Evolutionary conservation across 1,284 basidiomycete species (phyloP), one percentile per base, ranked within the genome.

Genomic region (Mycosarcoma maydis): DNA sequence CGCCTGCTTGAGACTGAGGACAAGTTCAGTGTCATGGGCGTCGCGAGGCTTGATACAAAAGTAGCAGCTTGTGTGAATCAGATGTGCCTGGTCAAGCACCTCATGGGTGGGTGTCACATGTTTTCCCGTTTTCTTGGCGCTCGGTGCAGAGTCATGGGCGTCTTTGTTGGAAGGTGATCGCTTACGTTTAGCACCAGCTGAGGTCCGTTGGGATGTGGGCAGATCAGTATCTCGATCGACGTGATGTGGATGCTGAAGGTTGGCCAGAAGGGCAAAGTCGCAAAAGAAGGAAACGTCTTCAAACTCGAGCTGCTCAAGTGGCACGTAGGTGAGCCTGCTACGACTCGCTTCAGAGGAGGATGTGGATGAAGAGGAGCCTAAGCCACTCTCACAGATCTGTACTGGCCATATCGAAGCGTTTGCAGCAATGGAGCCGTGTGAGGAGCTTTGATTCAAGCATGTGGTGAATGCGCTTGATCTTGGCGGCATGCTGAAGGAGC

Each of bases 231-330:
- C n/a, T n/a, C n/a, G n/a, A n/a, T n/a, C n/a, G n/a, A n/a, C n/a
- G n/a, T n/a, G n/a, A n/a, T n/a, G n/a, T n/a, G n/a, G n/a, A n/a
- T n/a, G 7, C 7, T 7, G 13, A 29, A 6, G 27, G 13, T 39
- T 20, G 2, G 44, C 33, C 8, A 68, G 37, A 24, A 26, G 34
- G 20, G 34, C 44, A 22, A 70, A 62, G 40, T 71, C 27, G 50
- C 61, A 36, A 20, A 33, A 66, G 49, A 37, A 58, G 6, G 68
- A 66, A 10, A 66, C 61, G 22, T 71, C 62, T 29, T 71, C 68
- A 24, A 71, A 71, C 20, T 71, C 62, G 33, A 71, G 40, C 3
- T 46, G 45, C 2, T 43, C n/a, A n/a, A 71, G 13, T 0, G 45
- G 46, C 1, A 66, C 54, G 14, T 54, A 51, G 1, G 27, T n/a